These are phyloP conservation scores for Fusarium sarcochroum DNA, from an alignment of 2,329 filamentous ascomycete genomes.

Conservation along the genomic window DNA sequence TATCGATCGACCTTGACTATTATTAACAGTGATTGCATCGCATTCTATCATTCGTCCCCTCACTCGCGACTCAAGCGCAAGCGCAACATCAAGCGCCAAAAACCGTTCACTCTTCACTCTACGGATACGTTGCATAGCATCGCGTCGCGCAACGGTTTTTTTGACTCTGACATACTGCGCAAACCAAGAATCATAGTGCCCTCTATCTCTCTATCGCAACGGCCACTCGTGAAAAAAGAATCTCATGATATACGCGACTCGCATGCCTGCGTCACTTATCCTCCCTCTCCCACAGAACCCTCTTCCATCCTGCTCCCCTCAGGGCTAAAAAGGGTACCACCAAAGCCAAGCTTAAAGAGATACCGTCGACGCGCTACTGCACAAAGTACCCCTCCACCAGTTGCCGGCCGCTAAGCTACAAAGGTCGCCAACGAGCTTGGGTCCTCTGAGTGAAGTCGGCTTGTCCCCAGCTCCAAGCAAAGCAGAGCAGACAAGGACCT, in stretches of 20 bases:
- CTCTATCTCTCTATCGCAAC: conserved; percentile 19
- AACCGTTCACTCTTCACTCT: neutral
- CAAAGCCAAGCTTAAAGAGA: conserved; percentile 29
- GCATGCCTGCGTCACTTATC: conserved; percentile 30
- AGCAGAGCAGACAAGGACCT: conserved; percentile 18
- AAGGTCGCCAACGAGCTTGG: conserved; percentile 40
- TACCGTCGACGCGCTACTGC: conserved; percentile 40
- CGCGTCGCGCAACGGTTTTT: conserved; percentile 34
- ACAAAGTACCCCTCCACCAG: conserved; percentile 36
- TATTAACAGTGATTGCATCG: conserved; percentile 26
- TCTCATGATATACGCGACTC: conserved; percentile 29
- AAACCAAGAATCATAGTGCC: too few relatives aligned
- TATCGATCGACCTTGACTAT: conserved; percentile 36
- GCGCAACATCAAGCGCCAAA: conserved; percentile 30
- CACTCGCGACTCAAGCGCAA: conserved; percentile 24
- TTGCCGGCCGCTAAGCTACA: conserved; percentile 39
- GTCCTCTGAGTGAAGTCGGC: conserved; percentile 37
- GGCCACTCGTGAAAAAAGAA: conserved; percentile 14
- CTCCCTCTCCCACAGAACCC: conserved; percentile 9
- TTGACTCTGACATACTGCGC: neutral
- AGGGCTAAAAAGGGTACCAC: conserved; percentile 32
- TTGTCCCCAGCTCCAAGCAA: conserved; percentile 38
- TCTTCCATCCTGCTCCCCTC: conserved; percentile 30
- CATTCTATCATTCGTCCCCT: conserved; percentile 4
- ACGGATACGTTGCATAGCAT: conserved; percentile 21